Conservation (phyloP, 768 basidiomycete species). For the Rubroboletus pulcherrimus region DNA sequence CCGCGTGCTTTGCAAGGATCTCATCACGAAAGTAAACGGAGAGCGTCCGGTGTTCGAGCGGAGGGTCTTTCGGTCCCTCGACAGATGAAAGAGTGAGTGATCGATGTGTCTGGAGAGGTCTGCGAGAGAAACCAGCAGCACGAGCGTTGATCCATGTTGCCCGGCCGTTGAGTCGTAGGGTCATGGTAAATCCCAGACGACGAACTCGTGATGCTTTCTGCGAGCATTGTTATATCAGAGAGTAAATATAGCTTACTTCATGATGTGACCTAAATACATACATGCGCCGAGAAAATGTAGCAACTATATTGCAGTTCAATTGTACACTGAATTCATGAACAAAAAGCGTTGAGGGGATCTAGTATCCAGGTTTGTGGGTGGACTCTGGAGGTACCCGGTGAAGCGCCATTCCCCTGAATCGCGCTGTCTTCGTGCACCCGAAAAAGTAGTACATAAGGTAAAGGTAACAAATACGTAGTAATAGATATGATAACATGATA, state of each 20-base stretch:
- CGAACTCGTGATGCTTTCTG: too few species aligned
- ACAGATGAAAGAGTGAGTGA: slow-evolving; percentile 49
- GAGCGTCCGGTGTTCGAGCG: slow-evolving; percentile 53
- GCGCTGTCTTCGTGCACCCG: neutral
- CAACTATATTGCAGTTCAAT: neutral
- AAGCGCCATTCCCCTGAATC: neutral
- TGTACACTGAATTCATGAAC: slow-evolving; percentile 20
- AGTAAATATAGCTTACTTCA: neutral
- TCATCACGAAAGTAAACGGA: slow-evolving; percentile 57
- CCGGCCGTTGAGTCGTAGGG: neutral
- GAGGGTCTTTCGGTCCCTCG: slow-evolving; percentile 53
- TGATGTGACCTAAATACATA: neutral
- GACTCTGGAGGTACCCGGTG: neutral
- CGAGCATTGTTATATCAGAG: neutral
- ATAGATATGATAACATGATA: slow-evolving; percentile 16
- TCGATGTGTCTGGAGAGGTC: slow-evolving; percentile 14
- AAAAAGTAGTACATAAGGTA: slow-evolving; percentile 19
- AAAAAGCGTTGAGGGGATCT: slow-evolving; percentile 7
- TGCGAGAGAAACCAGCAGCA: slow-evolving; percentile 4
- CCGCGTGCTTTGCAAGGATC: slow-evolving; percentile 46
- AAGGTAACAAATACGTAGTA: slow-evolving; percentile 21
- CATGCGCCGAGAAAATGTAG: neutral
- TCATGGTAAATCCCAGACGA: slow-evolving; percentile 1
- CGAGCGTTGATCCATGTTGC: neutral
- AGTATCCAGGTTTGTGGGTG: slow-evolving; percentile 6